A percentile compares a stretch with the other conserved stretches of the same genome.
Evolutionary conservation across 352 stramenopile genomes (phyloP).

Genomic region (Pythium sukuiense): DNA sequence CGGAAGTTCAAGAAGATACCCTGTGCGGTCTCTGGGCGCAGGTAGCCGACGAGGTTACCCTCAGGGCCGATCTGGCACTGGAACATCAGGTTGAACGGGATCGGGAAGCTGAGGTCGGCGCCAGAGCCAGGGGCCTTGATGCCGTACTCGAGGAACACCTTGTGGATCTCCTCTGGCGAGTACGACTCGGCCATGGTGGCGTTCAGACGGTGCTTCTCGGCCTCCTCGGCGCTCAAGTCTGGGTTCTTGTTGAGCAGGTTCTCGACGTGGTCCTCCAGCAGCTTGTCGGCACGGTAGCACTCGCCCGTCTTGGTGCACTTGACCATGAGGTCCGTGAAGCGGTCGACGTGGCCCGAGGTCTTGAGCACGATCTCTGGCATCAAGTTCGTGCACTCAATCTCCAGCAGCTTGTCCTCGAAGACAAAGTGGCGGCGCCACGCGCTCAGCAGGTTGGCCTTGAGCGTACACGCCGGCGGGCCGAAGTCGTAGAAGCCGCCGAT

Average conservation of each 20-base stretch:
- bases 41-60: slow-evolving; percentile 94
- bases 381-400: slow-evolving; percentile 99
- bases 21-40: slow-evolving; percentile 98
- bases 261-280: slow-evolving; percentile 99
- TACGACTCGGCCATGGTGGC: slow-evolving; percentile 98
- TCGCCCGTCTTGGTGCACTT: slow-evolving; percentile 97
- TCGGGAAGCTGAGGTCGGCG: slow-evolving; percentile 94
- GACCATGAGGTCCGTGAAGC: slow-evolving; percentile 99
- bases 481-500: slow-evolving; percentile 99
- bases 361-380: slow-evolving; percentile 98
- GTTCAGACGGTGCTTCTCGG: slow-evolving; percentile 93
- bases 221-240: slow-evolving; percentile 68
- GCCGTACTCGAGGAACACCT: slow-evolving; percentile 92
- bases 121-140: slow-evolving; percentile 92
- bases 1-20: slow-evolving; percentile 99
- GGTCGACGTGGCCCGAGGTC: slow-evolving; percentile 98
- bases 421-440: slow-evolving; percentile 99
- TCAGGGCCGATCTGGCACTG: slow-evolving; percentile 98
- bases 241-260: slow-evolving; percentile 93
- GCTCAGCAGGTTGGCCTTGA: slow-evolving; percentile 97
- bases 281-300: slow-evolving; percentile 99
- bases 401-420: slow-evolving; percentile 97
- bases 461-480: slow-evolving; percentile 92
- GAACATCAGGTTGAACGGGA: slow-evolving; percentile 99
- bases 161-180: slow-evolving; percentile 96